Percentiles rank a stretch among this genome's conserved stretches.
Conservation (phyloP, 495 filamentous ascomycete species). For the Pseudotulostoma volvatum region DNA sequence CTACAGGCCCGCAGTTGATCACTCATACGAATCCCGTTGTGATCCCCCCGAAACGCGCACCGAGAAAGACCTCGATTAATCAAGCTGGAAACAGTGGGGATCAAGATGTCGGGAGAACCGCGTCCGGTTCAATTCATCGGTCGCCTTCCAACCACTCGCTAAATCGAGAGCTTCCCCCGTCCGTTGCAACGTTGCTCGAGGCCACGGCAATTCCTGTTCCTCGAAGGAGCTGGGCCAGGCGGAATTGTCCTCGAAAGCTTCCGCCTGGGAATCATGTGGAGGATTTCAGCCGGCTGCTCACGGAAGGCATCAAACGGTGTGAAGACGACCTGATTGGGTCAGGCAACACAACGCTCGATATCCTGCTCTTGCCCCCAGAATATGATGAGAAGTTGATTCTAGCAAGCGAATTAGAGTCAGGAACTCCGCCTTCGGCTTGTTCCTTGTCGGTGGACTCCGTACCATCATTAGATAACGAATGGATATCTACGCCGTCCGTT, state of each 20-base stretch:
- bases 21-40: conserved; percentile 23
- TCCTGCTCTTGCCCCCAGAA: conserved; percentile 32
- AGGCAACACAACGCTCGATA: conserved; percentile 22
- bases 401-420: conserved; percentile 25
- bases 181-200: conserved; percentile 27
- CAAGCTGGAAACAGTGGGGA: background rate
- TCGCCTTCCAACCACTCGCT: conserved; percentile 19
- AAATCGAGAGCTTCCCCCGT: conserved; percentile 19
- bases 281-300: conserved; percentile 28
- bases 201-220: conserved; percentile 30
- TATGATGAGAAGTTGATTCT: conserved; percentile 20
- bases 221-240: conserved; percentile 17
- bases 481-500: conserved; percentile 27
- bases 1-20: conserved; percentile 1
- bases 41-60: conserved; percentile 26
- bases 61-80: conserved; percentile 11
- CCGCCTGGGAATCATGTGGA: conserved; percentile 29
- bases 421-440: conserved; percentile 25
- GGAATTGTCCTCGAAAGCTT: conserved; percentile 20
- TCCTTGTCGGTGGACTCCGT: conserved; percentile 45
- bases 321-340: conserved; percentile 18
- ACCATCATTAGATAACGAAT: conserved; percentile 42
- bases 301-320: conserved; percentile 21
- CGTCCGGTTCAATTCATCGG: conserved; percentile 8
- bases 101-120: background rate